Percentiles rank a stretch among this genome's conserved stretches.
phyloP scores from a whole-genome alignment of 2,329 filamentous ascomycete genomes.

The Penicillium sp. region DNA sequence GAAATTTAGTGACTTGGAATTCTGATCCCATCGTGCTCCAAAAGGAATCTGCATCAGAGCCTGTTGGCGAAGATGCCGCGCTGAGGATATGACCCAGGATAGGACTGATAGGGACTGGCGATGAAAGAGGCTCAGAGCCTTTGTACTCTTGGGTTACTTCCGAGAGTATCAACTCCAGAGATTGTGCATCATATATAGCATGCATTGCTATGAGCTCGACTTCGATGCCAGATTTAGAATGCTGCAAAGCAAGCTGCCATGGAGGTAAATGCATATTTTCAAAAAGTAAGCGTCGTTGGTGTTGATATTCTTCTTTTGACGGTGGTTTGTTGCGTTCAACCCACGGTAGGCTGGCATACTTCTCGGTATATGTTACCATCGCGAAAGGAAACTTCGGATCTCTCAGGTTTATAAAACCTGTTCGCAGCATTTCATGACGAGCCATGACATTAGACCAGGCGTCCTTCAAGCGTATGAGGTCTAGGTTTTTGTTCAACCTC shows the following conservation, averaged over 20 bases:
- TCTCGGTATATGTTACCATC: slow-evolving; percentile 62
- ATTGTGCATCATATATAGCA: slow-evolving; percentile 79
- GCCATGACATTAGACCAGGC: slow-evolving; percentile 59
- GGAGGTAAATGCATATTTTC: slow-evolving; percentile 51
- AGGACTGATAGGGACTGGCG: slow-evolving; percentile 34
- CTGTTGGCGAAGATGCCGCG: slow-evolving; percentile 21
- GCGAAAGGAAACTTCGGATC: slow-evolving; percentile 62
- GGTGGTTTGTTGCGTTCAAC: slow-evolving; percentile 7
- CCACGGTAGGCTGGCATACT: slow-evolving; percentile 39
- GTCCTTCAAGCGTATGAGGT: slow-evolving; percentile 40
- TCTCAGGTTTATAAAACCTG: slow-evolving; percentile 64
- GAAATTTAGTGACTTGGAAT: slow-evolving; percentile 66
- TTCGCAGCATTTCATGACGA: slow-evolving; percentile 69
- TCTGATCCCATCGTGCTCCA: slow-evolving; percentile 59
- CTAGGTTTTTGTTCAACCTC: slow-evolving; percentile 40
- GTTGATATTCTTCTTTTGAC: not conserved
- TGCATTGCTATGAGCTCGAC: slow-evolving; percentile 65
- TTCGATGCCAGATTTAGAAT: slow-evolving; percentile 20
- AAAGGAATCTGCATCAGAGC: slow-evolving; percentile 44
- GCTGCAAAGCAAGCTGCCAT: slow-evolving; percentile 59
- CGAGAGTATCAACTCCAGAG: slow-evolving; percentile 61
- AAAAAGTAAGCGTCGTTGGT: slow-evolving; percentile 31
- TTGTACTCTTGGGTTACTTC: slow-evolving; percentile 50
- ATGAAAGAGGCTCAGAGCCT: slow-evolving; percentile 16
- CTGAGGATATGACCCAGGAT: slow-evolving; percentile 45